These are phyloP conservation scores for Diaporthe australafricana DNA, from an alignment of 2,329 filamentous ascomycete species.

Conservation along the genomic window DNA sequence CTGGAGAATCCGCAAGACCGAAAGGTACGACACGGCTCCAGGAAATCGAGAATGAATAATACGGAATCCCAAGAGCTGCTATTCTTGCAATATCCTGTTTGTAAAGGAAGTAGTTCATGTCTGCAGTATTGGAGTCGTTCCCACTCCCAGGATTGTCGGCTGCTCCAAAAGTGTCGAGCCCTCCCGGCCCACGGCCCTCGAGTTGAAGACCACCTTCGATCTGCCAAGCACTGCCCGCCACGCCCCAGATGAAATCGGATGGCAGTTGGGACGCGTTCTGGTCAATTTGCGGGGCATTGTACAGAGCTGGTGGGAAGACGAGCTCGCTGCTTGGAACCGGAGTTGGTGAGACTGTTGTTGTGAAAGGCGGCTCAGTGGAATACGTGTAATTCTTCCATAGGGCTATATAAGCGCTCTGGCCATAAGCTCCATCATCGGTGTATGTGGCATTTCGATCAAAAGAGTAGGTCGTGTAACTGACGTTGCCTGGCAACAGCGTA, in stretches of 20 bases:
- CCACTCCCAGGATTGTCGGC: not conserved
- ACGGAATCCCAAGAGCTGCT: conserved; percentile 8
- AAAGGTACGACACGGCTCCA: conserved; percentile 27
- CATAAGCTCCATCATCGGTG: not conserved
- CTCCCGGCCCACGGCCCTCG: conserved; percentile 14
- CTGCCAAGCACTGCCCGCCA: conserved; percentile 9
- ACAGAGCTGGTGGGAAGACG: not conserved
- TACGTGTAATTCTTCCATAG: conserved; percentile 1
- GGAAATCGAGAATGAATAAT: conserved; percentile 15
- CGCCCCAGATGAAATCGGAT: not conserved
- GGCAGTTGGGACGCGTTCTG: conserved; percentile 4
- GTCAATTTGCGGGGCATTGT: not conserved
- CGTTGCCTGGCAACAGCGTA: not conserved
- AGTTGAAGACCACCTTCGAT: conserved; percentile 19
- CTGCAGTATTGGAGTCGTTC: conserved; percentile 11
- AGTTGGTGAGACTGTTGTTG: not conserved
- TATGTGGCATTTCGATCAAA: not conserved
- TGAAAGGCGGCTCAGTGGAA: not conserved
- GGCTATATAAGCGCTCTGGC: not conserved
- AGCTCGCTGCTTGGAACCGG: conserved; percentile 3
- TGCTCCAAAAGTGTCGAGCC: not conserved
- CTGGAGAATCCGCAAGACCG: not conserved
- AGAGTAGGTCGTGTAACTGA: not conserved
- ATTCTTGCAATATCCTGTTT: conserved; percentile 25
- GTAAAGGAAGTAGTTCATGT: conserved; percentile 20